phyloP scores from a whole-genome alignment of 805 yeast genomes.

The Pachysolen tannophilus region DNA sequence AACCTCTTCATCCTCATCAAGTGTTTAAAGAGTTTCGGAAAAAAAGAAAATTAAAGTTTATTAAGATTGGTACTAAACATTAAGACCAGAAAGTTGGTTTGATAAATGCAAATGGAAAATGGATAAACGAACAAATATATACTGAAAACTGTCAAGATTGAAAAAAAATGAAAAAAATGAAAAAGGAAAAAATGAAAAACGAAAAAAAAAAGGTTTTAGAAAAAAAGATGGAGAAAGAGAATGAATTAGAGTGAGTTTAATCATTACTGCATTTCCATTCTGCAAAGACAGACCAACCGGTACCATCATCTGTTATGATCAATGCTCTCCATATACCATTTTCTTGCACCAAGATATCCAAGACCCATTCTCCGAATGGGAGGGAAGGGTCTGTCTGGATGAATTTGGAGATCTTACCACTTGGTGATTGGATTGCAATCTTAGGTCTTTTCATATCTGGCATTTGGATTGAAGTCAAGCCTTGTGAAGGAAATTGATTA shows the following conservation, averaged over 20 bases:
- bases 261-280: constrained; percentile 75
- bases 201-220: not conserved
- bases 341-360: constrained; percentile 57
- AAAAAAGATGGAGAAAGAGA: not conserved
- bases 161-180: not conserved
- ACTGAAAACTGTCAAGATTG: no score
- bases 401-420: constrained; percentile 66
- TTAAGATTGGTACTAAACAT: no score
- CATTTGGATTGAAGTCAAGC: constrained; percentile 9
- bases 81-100: no score
- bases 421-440: constrained; percentile 74
- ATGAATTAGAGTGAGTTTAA: not conserved
- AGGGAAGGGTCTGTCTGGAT: constrained; percentile 29
- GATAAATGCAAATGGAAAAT: no score
- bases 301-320: constrained; percentile 68
- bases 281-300: constrained; percentile 82
- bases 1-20: no score
- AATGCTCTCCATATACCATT: constrained; percentile 79
- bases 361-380: constrained; percentile 46
- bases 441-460: constrained; percentile 33
- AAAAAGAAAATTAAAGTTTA: no score
- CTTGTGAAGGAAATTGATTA: constrained; percentile 49
- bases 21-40: no score
- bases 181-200: not conserved
- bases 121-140: no score